Conservation (phyloP, 2,329 filamentous ascomycete species). For the Penicillium sp. region DNA sequence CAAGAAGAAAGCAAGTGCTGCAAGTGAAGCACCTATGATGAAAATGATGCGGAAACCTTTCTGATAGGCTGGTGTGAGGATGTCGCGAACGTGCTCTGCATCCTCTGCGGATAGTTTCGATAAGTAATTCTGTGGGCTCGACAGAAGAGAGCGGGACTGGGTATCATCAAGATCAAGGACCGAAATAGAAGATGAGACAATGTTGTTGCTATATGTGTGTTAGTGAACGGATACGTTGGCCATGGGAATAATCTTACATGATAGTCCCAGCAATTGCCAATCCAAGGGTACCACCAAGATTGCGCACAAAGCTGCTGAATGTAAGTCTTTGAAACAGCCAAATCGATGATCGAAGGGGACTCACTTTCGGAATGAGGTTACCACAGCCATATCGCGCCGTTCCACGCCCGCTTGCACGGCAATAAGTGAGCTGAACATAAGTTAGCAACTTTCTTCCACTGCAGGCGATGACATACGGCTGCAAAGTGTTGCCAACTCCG, state of each 20-base stretch:
- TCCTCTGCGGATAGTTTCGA: slow-evolving; percentile 26
- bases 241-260: slow-evolving; percentile 30
- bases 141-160: slow-evolving; percentile 29
- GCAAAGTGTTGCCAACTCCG: slow-evolving; percentile 55
- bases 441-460: not conserved
- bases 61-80: slow-evolving; percentile 39
- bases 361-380: slow-evolving; percentile 41
- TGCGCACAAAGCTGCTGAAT: slow-evolving; percentile 40
- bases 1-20: slow-evolving; percentile 37
- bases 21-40: slow-evolving; percentile 38
- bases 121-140: slow-evolving; percentile 33
- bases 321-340: not conserved
- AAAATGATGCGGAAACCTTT: slow-evolving; percentile 45
- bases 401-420: slow-evolving; percentile 44
- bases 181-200: slow-evolving; percentile 28
- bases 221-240: not conserved
- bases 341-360: not conserved
- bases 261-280: slow-evolving; percentile 44
- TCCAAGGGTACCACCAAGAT: slow-evolving; percentile 44
- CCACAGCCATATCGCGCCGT: slow-evolving; percentile 43
- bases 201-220: slow-evolving; percentile 29
- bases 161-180: slow-evolving; percentile 23
- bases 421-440: slow-evolving; percentile 30
- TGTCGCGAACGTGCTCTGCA: slow-evolving; percentile 26
- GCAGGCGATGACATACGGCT: slow-evolving; percentile 37